Conservation (phyloP, 2,329 filamentous ascomycete genomes). For the Talaromyces albobiverticillius region DNA sequence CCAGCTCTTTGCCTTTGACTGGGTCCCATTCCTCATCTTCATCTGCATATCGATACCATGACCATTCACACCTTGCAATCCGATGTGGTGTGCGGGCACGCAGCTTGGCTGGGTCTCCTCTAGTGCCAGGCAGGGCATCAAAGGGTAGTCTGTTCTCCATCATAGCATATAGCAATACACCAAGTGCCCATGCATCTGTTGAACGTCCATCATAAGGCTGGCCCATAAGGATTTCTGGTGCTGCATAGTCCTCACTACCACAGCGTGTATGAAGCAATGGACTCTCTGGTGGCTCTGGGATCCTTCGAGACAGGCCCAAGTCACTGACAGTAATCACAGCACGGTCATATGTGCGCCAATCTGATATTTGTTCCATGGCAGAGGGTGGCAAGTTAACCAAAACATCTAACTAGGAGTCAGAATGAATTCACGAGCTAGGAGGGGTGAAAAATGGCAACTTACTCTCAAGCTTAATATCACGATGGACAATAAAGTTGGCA, state of each 20-base stretch:
- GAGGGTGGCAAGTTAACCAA: constrained; percentile 76
- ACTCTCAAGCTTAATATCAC: constrained; percentile 98
- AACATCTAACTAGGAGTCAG: constrained; percentile 61
- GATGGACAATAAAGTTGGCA: constrained; percentile 80
- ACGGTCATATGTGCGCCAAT: constrained; percentile 74
- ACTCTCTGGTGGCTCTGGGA: constrained; percentile 69
- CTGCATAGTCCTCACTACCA: constrained; percentile 94
- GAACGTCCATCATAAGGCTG: constrained; percentile 89
- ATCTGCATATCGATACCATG: constrained; percentile 82
- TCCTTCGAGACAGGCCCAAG: constrained; percentile 80
- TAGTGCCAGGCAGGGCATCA: constrained; percentile 76
- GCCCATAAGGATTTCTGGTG: constrained; percentile 92
- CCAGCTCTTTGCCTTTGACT: constrained; percentile 62
- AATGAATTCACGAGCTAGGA: neutral
- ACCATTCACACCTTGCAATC: constrained; percentile 95
- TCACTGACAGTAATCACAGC: constrained; percentile 88
- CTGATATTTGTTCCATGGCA: constrained; percentile 62
- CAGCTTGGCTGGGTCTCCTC: constrained; percentile 69
- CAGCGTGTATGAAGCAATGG: constrained; percentile 91
- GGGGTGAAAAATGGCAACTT: constrained; percentile 37
- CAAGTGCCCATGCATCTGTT: constrained; percentile 92
- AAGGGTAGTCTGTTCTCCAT: constrained; percentile 93
- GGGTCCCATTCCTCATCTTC: constrained; percentile 83
- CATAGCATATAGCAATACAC: constrained; percentile 87
- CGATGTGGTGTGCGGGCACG: constrained; percentile 82